Percentiles rank a stretch among this genome's conserved stretches.
These are phyloP conservation scores for Camelina sativa DNA, from an alignment of 345 rosid genomes.

Conservation along the genomic window DNA sequence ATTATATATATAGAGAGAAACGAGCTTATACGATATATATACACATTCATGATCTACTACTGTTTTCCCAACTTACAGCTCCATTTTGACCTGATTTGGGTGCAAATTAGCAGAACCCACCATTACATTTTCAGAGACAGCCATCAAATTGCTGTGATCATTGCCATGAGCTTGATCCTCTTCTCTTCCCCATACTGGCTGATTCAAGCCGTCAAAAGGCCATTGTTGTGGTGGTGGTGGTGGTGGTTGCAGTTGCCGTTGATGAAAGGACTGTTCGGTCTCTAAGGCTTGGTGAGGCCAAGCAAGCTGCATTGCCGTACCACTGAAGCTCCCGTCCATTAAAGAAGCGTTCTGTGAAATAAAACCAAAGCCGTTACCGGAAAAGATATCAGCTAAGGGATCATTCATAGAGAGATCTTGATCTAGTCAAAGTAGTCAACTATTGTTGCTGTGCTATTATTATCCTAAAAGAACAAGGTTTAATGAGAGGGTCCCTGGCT, in stretches of 20 bases:
- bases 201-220: slow-evolving; percentile 64
- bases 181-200: slow-evolving; percentile 73
- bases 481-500: slow-evolving; percentile 40
- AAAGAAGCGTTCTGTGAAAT: slow-evolving; percentile 61
- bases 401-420: slow-evolving; percentile 36
- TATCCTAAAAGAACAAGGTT: slow-evolving; percentile 41
- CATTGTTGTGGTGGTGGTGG: slow-evolving; percentile 78
- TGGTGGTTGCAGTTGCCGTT: slow-evolving; percentile 61
- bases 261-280: slow-evolving; percentile 46
- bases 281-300: slow-evolving; percentile 68
- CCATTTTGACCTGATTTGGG: slow-evolving; percentile 67
- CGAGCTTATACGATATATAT: slow-evolving; percentile 42
- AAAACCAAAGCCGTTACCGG: not conserved
- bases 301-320: slow-evolving; percentile 63
- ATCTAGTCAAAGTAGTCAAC: slow-evolving; percentile 40
- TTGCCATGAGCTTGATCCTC: slow-evolving; percentile 73
- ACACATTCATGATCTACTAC: slow-evolving; percentile 41
- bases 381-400: slow-evolving; percentile 24
- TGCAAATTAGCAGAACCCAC: slow-evolving; percentile 61
- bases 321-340: slow-evolving; percentile 62
- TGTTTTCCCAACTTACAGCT: slow-evolving; percentile 54
- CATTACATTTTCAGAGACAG: slow-evolving; percentile 38
- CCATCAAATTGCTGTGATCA: slow-evolving; percentile 44
- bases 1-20: slow-evolving; percentile 21
- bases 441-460: slow-evolving; percentile 34